phyloP scores from a whole-genome alignment of 352 stramenopile genomes.

The Phytophthora quininea region DNA sequence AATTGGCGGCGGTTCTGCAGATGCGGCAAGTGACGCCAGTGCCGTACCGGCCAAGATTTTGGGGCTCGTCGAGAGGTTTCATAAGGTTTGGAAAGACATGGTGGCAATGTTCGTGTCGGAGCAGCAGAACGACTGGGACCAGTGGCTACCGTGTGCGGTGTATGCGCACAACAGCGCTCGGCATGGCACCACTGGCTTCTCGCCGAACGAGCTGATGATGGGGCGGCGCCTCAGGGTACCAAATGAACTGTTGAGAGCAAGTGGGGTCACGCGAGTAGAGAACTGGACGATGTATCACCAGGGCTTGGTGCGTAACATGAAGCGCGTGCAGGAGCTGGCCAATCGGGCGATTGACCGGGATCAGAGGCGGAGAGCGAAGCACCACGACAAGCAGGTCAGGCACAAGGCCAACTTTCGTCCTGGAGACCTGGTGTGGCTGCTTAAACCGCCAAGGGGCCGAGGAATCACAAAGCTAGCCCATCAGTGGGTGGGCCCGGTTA shows the following conservation, averaged over 20 bases:
- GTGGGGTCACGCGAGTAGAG: neutral
- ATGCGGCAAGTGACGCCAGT: slow-evolving; percentile 16
- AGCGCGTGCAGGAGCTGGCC: too few species aligned
- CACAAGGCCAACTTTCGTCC: neutral
- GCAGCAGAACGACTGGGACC: slow-evolving; percentile 23
- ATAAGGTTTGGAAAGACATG: slow-evolving; percentile 29
- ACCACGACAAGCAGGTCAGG: slow-evolving; percentile 6
- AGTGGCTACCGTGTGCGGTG: slow-evolving; percentile 11
- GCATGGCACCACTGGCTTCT: neutral
- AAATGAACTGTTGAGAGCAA: slow-evolving; percentile 8
- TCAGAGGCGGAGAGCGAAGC: neutral
- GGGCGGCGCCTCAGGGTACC: slow-evolving; percentile 1
- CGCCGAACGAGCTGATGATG: slow-evolving; percentile 15
- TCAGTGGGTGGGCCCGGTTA: slow-evolving; percentile 4
- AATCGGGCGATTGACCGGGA: neutral
- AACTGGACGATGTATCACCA: neutral
- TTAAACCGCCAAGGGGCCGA: neutral
- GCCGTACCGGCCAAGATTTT: slow-evolving; percentile 17
- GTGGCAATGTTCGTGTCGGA: slow-evolving; percentile 16
- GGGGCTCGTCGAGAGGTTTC: slow-evolving; percentile 19
- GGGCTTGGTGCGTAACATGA: neutral
- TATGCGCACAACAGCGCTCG: slow-evolving; percentile 12
- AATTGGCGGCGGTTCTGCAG: slow-evolving; percentile 13
- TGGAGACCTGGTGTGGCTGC: slow-evolving; percentile 2
- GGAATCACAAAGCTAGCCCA: slow-evolving; percentile 8